A percentile compares a stretch with the other conserved stretches of the same genome.
Evolutionary conservation across 179 eudicot genomes (phyloP).

Genomic region (Heliamphora ciliata): DNA sequence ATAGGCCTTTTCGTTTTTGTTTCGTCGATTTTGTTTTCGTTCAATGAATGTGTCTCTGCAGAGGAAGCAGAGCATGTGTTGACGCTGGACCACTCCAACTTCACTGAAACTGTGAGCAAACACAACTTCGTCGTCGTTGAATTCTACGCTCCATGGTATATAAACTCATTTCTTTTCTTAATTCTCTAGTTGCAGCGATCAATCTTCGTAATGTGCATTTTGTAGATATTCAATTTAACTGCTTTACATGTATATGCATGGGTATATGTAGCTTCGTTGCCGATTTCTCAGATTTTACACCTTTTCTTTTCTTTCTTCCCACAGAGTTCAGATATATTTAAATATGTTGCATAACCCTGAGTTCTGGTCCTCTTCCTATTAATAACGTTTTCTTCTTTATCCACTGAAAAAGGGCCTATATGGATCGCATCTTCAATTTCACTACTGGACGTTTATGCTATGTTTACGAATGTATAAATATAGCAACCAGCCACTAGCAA

Average conservation of each 20-base stretch:
- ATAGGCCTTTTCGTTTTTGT: not conserved
- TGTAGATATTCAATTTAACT: not conserved
- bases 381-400: not conserved
- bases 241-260: not conserved
- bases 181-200: not conserved
- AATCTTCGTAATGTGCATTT: not conserved
- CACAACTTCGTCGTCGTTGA: conserved; percentile 70
- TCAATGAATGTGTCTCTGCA: conserved; percentile 4
- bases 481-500: too few relatives aligned
- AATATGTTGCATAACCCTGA: too few relatives aligned
- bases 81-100: conserved; percentile 25
- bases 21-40: not conserved
- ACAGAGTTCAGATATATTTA: not conserved
- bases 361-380: too few relatives aligned
- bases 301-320: not conserved
- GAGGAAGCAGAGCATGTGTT: conserved; percentile 16
- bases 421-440: too few relatives aligned
- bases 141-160: conserved; percentile 90
- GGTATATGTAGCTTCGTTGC: not conserved
- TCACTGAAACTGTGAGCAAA: conserved; percentile 41
- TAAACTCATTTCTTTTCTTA: not conserved
- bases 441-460: too few relatives aligned
- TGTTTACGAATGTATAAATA: too few relatives aligned
- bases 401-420: too few relatives aligned
- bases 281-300: not conserved